Evolutionary conservation across 2,329 filamentous ascomycete species (phyloP), one percentile per base, ranked within the genome.

Genomic region (Pseudogymnoascus sp.): DNA sequence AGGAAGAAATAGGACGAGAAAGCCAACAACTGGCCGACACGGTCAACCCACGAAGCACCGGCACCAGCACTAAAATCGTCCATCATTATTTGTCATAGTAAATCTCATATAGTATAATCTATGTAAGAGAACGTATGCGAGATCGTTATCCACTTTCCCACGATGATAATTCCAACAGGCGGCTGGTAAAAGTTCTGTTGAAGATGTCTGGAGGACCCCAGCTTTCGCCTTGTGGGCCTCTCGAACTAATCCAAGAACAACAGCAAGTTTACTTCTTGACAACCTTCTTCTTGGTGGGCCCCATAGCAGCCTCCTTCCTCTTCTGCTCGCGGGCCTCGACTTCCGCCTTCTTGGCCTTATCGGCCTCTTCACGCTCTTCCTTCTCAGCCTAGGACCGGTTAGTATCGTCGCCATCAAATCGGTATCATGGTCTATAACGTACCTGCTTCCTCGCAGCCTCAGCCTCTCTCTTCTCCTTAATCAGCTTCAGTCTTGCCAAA

Each of bases 381-480:
- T 73, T 75, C 72, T 75, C 71, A 16, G 70, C 74, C 78, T 77
- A 16, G 7, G 2, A 12, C 18, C 18, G 53, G 62, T 72, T 67
- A 72, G 68, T 59, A 63, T 25, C 23, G 44, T 61, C 63, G 42
- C 10, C 3, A 25, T 37, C 23, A 53, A 21, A 40, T 37, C n/a
- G 31, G 21, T 5, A 34, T 4, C 18, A 28, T 34, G 10, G 53
- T 38, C 65, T 76, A 74, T 69, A 67, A 76, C 82, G 81, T 84
- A 85, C 93, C 79, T 90, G 85, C 81, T 93, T 93, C 70, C 91
- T 81, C 31, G 87, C 89, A 62, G 90, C 86, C 72, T 96, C 93
- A 18, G 88, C 88, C 71, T 90, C 93, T 67, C 95, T 85, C 79
- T 91, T 89, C 82, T 96, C 91, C 59, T 88, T 86, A 69, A 99